phyloP scores from a whole-genome alignment of 1,284 basidiomycete species.

The Sporisorium sorghi region DNA sequence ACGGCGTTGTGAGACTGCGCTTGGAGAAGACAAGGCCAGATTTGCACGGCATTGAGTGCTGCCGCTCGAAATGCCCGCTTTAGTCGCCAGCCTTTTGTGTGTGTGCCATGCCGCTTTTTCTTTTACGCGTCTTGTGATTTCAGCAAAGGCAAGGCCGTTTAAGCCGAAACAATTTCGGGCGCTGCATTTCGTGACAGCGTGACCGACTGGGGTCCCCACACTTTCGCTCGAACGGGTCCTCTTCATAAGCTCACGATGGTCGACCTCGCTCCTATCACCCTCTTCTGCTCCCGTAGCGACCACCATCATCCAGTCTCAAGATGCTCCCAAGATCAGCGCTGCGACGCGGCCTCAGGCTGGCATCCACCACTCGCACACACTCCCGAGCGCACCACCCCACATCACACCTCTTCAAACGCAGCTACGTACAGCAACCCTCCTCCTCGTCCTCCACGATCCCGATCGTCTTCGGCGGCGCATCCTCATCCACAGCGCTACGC shows the following conservation, averaged over 20 bases:
- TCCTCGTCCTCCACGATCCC: conserved; percentile 13
- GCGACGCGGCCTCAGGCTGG: conserved; percentile 19
- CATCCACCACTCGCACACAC: not conserved
- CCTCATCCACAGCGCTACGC: conserved; percentile 25
- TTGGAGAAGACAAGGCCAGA: no score
- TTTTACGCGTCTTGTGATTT: conserved; percentile 4
- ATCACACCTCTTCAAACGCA: conserved; percentile 14
- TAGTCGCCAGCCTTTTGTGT: conserved; percentile 9
- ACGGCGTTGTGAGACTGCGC: not conserved
- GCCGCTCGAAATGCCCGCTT: conserved; percentile 9
- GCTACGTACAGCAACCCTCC: conserved; percentile 26
- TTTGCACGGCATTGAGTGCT: no score
- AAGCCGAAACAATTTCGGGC: not conserved
- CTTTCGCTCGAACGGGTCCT: not conserved
- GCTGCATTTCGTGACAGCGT: not conserved
- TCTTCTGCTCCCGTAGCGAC: not conserved
- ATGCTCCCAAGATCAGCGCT: conserved; percentile 32
- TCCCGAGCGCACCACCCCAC: no score
- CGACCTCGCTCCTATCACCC: not conserved
- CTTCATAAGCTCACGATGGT: not conserved
- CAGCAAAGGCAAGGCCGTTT: conserved; percentile 6
- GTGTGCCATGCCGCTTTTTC: not conserved
- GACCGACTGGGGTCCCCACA: conserved; percentile 30
- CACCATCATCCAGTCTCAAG: conserved; percentile 1
- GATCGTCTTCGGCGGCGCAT: conserved; percentile 16